phyloP scores from a whole-genome alignment of 768 basidiomycete genomes.

The Boletus rubropictus region DNA sequence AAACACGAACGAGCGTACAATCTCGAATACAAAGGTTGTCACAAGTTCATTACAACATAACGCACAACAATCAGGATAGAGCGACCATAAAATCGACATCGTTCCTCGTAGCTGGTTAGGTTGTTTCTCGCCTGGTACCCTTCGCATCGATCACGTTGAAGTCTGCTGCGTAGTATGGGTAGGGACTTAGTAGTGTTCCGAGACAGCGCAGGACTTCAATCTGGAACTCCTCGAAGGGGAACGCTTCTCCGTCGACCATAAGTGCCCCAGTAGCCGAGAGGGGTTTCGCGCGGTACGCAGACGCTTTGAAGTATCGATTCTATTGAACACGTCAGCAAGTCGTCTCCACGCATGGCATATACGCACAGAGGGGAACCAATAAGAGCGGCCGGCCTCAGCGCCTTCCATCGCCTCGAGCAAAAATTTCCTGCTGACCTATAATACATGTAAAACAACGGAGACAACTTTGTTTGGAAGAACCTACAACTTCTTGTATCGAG shows the following conservation, averaged over 20 bases:
- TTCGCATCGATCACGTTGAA: slow-evolving; percentile 34
- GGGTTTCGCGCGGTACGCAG: slow-evolving; percentile 69
- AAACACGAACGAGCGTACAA: slow-evolving; percentile 2
- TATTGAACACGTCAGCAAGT: slow-evolving; percentile 25
- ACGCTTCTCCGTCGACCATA: slow-evolving; percentile 74
- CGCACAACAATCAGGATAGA: not conserved
- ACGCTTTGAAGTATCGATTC: slow-evolving; percentile 69
- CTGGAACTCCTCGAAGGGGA: slow-evolving; percentile 68
- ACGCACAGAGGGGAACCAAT: slow-evolving; percentile 57
- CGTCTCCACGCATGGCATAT: not conserved
- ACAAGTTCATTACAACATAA: not conserved
- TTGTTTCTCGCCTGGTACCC: slow-evolving; percentile 17
- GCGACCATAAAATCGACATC: not conserved
- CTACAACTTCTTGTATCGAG: slow-evolving; percentile 55
- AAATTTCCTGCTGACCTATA: slow-evolving; percentile 37
- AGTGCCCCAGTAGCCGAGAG: slow-evolving; percentile 48
- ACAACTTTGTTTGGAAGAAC: slow-evolving; percentile 12
- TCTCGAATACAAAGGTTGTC: not conserved
- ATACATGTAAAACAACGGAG: not conserved
- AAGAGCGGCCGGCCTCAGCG: slow-evolving; percentile 54
- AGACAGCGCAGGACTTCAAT: slow-evolving; percentile 70
- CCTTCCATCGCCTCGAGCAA: slow-evolving; percentile 52
- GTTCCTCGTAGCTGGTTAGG: slow-evolving; percentile 1
- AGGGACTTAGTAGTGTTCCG: slow-evolving; percentile 59
- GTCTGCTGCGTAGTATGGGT: slow-evolving; percentile 48